These are phyloP conservation scores for Brassica nigra DNA, from an alignment of 345 rosid genomes.

Conservation along the genomic window DNA sequence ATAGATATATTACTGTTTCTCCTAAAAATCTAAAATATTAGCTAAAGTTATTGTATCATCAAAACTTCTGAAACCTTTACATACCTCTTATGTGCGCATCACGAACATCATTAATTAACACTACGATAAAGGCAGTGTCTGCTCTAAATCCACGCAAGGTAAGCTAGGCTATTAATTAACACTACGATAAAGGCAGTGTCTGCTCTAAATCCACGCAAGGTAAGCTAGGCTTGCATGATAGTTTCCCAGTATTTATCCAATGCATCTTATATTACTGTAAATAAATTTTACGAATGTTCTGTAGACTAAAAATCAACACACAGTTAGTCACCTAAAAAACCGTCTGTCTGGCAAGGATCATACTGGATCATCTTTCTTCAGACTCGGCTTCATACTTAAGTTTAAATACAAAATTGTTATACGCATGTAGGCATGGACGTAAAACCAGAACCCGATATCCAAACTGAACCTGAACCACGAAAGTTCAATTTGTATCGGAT, in stretches of 20 bases:
- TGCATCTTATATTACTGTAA: background rate
- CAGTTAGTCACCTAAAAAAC: background rate
- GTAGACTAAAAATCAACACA: background rate
- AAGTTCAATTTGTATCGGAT: no score
- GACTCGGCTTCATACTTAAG: constrained; percentile 7
- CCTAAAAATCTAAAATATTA: background rate
- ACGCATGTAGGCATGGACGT: no score
- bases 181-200: background rate
- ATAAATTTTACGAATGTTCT: background rate
- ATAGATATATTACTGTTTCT: background rate
- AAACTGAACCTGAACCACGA: no score
- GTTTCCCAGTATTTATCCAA: background rate
- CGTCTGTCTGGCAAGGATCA: background rate
- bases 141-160: background rate
- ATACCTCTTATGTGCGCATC: background rate
- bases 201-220: background rate
- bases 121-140: background rate
- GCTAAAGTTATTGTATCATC: background rate
- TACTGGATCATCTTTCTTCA: background rate
- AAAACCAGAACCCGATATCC: no score
- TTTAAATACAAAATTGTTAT: background rate
- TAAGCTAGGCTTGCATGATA: background rate
- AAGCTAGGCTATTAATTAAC: background rate
- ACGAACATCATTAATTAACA: background rate
- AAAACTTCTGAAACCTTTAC: background rate